Base-by-base conservation (phyloP, 768 basidiomycete genomes). In the Floccularia luteovirens region DNA sequence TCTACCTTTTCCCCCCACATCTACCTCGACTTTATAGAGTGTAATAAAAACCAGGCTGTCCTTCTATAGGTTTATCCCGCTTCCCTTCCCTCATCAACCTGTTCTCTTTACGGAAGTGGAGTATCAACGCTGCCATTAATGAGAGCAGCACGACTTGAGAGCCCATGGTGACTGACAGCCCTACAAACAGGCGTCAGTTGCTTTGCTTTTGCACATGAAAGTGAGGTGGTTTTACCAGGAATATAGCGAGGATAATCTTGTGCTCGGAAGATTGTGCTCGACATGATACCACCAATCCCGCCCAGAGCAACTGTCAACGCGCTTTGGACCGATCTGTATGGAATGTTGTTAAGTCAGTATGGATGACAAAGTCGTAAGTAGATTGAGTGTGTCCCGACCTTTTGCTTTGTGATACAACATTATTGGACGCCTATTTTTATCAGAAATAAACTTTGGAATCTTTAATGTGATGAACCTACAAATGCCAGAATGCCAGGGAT, bases 391-490 rank as follows among this genome's bases (percentile, higher is more conserved):
- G 27, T 28, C 16, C 32, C 32, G 7, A 62, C 63, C 58, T 59
- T 55, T 70, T 72, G 39, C 66, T 68, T 39, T 72, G 69, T 11
- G 68, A 66, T 7, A 69, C 67, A 4, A 71, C 69, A 45, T 74
- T 74, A 45, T 71, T 71, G 4, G 66, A 59, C 31, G 58, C 54
- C 62, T 67, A 38, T 14, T 14, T 22, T 13, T 28, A 17, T 24
- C 6, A 21, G 11, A 24, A 19, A 1, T 44, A 13, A 11, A 17
- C 5, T 12, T 3, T 16, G 4, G 17, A 30, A 30, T 30, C 10
- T 10, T 14, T 10, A 14, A 8, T 8, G 27, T 14, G 8, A 14
- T 30, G 14, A 30, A 30, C 32, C 8, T 42, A 66, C 64, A 48
- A 62, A 70, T n/a, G 66, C 68, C 24, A 71, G 55, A 38, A 72